Evolutionary conservation across 257 asterid genomes (phyloP), one percentile per base, ranked within the genome.

Genomic region (Phtheirospermum japonicum): DNA sequence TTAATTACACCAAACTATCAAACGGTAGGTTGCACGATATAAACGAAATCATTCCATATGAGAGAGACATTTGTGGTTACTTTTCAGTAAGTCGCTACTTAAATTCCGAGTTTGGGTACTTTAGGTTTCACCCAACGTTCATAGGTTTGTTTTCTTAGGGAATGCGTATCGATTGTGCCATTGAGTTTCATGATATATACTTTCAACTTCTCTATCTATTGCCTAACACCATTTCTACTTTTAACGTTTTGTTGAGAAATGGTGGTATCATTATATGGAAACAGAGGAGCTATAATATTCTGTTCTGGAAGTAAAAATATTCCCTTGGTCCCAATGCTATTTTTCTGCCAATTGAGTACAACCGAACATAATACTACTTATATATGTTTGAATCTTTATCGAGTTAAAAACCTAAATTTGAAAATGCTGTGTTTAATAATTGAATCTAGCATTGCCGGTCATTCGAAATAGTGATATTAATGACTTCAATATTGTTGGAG

Each of bases 51-150:
- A 65, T 48, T 20, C 3, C 16, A 45, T 12, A 31, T 39, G 82
- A 73, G 69, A 70, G 78, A 4, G 80, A 76, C 76, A 72, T 63
- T 65, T 62, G 69, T 73, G 78, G 78, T 63, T 36, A 68, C 16
- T 62, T 73, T 73, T 9, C 19, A 63, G 64, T 55, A 23, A 28
- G 54, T 77, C 51, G 54, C 50, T 43, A 57, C 57, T 61, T 32
- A 17, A 16, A 59, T 64, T 69, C 79, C 75, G 10, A 34, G 32
- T 57, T 63, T 57, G 68, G 81, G 61, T 40, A 63, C 58, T 59
- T 66, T 77, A 80, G 82, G 80, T 42, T 61, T 67, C 65, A 72
- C 81, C 79, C 74, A 77, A 74, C 71, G 64, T 71, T 62, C 33
- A 45, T 76, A 82, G 83, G 88, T 37, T 74, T 64, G 65, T 62